These are phyloP conservation scores for Beauveria bassiana DNA, from an alignment of 2,329 filamentous ascomycete species.

Conservation along the genomic window DNA sequence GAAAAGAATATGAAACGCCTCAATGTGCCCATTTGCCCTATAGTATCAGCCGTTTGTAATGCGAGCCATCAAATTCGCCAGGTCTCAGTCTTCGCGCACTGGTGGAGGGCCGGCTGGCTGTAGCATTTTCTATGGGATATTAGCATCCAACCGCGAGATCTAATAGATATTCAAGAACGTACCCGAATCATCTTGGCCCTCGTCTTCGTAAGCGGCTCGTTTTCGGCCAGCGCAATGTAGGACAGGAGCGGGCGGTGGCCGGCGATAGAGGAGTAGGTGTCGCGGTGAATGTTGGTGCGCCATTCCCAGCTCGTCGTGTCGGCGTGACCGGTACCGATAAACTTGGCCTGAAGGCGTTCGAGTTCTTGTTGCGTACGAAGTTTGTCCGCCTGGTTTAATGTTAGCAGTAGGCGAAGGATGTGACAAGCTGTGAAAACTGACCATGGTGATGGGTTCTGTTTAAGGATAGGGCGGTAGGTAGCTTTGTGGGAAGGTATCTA, in stretches of 20 bases:
- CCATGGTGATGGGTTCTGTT: conserved; percentile 18
- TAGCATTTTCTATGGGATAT: conserved; percentile 54
- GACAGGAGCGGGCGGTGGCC: conserved; percentile 83
- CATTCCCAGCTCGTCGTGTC: conserved; percentile 98
- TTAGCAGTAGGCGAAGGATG: background rate
- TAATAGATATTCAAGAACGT: conserved; percentile 16
- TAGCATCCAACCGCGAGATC: background rate
- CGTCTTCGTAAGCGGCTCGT: conserved; percentile 74
- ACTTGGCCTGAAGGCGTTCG: conserved; percentile 91
- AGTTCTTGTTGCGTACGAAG: conserved; percentile 96
- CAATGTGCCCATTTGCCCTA: background rate
- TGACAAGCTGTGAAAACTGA: conserved; percentile 4
- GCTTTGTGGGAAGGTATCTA: too few species aligned
- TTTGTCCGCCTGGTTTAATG: conserved; percentile 70
- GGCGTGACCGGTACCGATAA: conserved; percentile 90
- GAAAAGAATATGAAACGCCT: conserved; percentile 8
- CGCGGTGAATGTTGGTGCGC: conserved; percentile 90
- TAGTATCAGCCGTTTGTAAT: background rate
- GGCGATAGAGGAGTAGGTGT: conserved; percentile 81
- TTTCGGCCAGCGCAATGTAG: conserved; percentile 85
- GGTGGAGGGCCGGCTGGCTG: conserved; percentile 54
- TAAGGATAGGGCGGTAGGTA: too few species aligned
- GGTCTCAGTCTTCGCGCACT: conserved; percentile 39
- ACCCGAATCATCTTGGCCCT: conserved; percentile 72
- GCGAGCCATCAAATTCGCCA: background rate